phyloP scores from a whole-genome alignment of 1,284 basidiomycete species.

The Ustilago cynodontis region DNA sequence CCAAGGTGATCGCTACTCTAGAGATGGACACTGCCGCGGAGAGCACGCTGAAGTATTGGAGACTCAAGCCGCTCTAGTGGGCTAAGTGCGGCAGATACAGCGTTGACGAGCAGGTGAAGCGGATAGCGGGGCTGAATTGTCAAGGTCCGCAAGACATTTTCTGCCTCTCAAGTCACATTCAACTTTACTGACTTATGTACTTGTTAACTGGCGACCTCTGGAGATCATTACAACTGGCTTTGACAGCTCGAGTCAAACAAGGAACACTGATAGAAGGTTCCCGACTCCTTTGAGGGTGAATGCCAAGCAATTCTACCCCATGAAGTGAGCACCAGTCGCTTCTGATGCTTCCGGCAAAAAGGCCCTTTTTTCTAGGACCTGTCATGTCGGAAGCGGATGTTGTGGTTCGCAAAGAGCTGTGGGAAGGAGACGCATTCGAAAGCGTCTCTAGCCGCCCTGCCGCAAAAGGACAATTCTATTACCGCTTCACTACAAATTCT shows the following conservation, averaged over 20 bases:
- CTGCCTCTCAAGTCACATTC: neutral
- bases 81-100: neutral
- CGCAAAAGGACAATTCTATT: slow-evolving; percentile 1
- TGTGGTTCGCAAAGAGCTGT: neutral
- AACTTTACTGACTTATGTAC: no score
- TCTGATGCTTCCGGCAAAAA: neutral
- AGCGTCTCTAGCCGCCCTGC: neutral
- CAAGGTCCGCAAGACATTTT: slow-evolving; percentile 19
- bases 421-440: neutral
- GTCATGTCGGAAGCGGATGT: neutral
- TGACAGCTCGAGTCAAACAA: neutral
- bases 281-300: no score
- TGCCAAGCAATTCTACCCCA: no score
- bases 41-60: neutral
- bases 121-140: slow-evolving; percentile 27
- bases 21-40: neutral
- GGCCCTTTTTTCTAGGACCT: neutral
- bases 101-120: neutral
- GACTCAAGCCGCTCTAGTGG: neutral
- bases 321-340: no score
- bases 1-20: neutral
- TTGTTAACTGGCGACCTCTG: no score
- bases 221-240: neutral
- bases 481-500: slow-evolving; percentile 13
- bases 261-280: no score